Percentiles rank a stretch among this genome's conserved stretches.
phyloP scores from a whole-genome alignment of 768 basidiomycete genomes.

The Polyporus arcularius region DNA sequence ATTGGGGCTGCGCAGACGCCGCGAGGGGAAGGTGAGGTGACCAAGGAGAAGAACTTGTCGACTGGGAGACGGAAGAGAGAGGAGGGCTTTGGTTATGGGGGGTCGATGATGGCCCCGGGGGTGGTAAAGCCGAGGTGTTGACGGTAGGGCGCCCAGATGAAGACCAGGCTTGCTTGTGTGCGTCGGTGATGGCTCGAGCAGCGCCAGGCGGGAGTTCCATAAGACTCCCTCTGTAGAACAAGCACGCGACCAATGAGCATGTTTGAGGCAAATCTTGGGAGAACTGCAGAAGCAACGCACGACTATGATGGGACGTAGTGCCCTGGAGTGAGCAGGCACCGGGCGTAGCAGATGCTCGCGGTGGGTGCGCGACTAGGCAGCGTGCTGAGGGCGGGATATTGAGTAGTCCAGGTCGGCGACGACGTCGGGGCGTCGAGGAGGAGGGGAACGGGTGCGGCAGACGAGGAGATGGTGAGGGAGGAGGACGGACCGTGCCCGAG shows the following conservation, averaged over 20 bases:
- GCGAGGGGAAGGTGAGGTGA: constrained; percentile 28
- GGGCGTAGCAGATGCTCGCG: constrained; percentile 11
- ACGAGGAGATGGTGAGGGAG: constrained; percentile 18
- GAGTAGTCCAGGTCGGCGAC: constrained; percentile 1
- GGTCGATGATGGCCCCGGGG: constrained; percentile 33
- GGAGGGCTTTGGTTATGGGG: constrained; percentile 33
- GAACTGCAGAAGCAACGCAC: constrained; percentile 14
- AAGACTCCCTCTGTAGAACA: constrained; percentile 18
- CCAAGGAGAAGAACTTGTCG: constrained; percentile 35
- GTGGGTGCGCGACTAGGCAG: constrained; percentile 1
- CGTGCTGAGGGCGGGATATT: neutral
- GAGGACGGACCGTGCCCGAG: constrained; percentile 26
- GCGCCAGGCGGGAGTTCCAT: constrained; percentile 40
- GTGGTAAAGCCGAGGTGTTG: constrained; percentile 32
- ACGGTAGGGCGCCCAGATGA: constrained; percentile 36
- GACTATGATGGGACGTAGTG: constrained; percentile 3
- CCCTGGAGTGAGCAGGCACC: constrained; percentile 14
- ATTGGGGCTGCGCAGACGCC: constrained; percentile 20
- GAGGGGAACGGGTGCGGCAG: constrained; percentile 12
- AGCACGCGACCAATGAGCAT: constrained; percentile 1
- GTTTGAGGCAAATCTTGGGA: constrained; percentile 3
- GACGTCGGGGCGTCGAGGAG: constrained; percentile 3
- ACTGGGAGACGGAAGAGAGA: constrained; percentile 39
- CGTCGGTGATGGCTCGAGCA: constrained; percentile 30
- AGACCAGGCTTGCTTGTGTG: constrained; percentile 32